A percentile compares a stretch with the other conserved stretches of the same genome.
Evolutionary conservation across 495 filamentous ascomycete species (phyloP).

Genomic region (Lasiosphaeris hirsuta): DNA sequence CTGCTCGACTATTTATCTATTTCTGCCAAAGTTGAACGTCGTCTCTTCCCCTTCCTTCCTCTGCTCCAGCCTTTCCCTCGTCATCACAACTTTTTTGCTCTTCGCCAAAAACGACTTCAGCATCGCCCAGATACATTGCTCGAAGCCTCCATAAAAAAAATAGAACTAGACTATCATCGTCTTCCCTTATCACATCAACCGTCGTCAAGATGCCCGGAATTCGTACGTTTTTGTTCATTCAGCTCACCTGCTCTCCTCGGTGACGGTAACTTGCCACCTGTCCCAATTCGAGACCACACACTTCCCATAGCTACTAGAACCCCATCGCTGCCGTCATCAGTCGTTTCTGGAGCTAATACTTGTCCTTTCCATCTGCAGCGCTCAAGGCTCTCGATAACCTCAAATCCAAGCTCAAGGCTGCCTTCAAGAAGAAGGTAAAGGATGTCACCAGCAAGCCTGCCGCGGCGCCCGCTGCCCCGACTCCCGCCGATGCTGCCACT

Average conservation of each 20-base stretch:
- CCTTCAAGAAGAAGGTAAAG: conserved; percentile 29
- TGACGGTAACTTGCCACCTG: too few species aligned
- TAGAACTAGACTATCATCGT: neutral
- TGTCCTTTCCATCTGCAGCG: conserved; percentile 11
- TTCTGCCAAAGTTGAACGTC: neutral
- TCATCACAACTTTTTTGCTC: neutral
- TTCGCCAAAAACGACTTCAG: neutral
- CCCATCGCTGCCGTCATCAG: neutral
- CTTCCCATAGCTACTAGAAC: neutral
- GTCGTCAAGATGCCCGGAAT: conserved; percentile 31
- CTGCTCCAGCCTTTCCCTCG: neutral
- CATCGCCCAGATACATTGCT: too few species aligned
- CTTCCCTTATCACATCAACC: neutral
- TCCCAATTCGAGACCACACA: neutral
- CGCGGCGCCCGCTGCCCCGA: neutral
- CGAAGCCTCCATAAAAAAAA: too few species aligned
- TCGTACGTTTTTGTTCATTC: conserved; percentile 18
- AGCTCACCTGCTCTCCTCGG: neutral
- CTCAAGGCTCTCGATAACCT: conserved; percentile 33
- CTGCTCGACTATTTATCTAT: conserved; percentile 4
- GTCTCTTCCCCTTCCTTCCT: neutral
- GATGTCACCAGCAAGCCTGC: neutral
- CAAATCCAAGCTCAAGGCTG: conserved; percentile 34
- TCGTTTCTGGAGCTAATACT: too few species aligned
- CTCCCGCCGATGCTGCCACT: conserved; percentile 11